Percentiles rank a stretch among this genome's conserved stretches.
These are phyloP conservation scores for Tillandsia fasciculata DNA, from an alignment of 176 grass and related monocot species.

Conservation along the genomic window DNA sequence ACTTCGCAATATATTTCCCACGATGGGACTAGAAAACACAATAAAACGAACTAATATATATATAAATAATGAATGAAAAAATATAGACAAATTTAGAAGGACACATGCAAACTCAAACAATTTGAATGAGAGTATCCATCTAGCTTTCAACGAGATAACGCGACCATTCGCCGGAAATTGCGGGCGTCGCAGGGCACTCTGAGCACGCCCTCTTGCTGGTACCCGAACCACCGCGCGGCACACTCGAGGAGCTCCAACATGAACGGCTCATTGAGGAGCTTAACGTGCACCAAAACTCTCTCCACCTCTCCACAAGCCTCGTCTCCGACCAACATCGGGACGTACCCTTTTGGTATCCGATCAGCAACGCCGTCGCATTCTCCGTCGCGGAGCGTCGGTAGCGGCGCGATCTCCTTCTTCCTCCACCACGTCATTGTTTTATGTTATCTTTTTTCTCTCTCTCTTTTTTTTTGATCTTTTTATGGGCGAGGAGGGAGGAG, in stretches of 20 bases:
- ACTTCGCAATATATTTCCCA: too few species aligned
- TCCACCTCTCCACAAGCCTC: slow-evolving; percentile 8
- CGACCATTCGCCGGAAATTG: neutral
- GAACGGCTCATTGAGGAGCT: slow-evolving; percentile 30
- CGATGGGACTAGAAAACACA: neutral
- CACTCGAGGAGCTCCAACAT: slow-evolving; percentile 30
- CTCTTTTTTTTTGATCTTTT: neutral
- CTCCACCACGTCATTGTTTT: slow-evolving; percentile 10
- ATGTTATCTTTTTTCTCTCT: neutral
- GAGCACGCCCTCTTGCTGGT: slow-evolving; percentile 10
- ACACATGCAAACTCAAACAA: neutral
- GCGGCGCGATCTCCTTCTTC: slow-evolving; percentile 7
- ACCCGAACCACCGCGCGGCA: slow-evolving; percentile 33
- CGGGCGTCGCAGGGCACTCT: slow-evolving; percentile 1
- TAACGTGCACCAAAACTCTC: slow-evolving; percentile 33
- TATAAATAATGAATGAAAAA: neutral
- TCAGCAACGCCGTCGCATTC: neutral
- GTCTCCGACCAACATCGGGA: slow-evolving; percentile 29
- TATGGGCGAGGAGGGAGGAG: neutral
- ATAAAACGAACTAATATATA: neutral
- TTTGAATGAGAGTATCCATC: neutral
- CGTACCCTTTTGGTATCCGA: slow-evolving; percentile 27
- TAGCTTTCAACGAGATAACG: neutral
- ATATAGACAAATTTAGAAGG: neutral
- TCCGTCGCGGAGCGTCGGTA: neutral